Base-by-base conservation (phyloP, 2,329 filamentous ascomycete species). In the Stagonosporopsis tanaceti region DNA sequence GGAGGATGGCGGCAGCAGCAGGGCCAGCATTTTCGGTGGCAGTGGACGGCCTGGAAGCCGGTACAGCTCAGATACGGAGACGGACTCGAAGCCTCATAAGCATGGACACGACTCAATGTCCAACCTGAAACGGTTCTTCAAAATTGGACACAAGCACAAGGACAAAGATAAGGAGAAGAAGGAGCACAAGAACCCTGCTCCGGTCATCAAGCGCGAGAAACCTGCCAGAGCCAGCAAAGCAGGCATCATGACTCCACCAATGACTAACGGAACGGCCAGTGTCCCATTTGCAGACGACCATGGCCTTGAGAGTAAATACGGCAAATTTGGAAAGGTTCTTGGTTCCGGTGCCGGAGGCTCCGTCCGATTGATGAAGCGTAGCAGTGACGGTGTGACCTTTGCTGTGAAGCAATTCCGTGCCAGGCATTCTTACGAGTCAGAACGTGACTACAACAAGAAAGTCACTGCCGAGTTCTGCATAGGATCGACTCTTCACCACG, bases 401-500 rank as follows among this genome's bases (percentile, higher is more conserved):
- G 95, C 95, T 1, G 95, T 98, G 50, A 99, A 99, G 78, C 94
- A 99, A 73, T 99, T 99, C 78, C 85, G 95, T 50, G 88, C 94
- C 52, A 87, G 92, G 32, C 94, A 99, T 77, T 88, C 90, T 0
- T 97, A 97, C 78, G 95, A 99, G 78, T 92, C 89, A 1, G 91
- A 97, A 73, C 92, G 91, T 70, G 95, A 98, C 66, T 99, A 99
- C 72, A 92, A 93, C 66, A 99, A 99, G 79, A 99, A 99, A 76
- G 88, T 99, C 44, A 99, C 95, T 0, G 94, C 95, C 2, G 95
- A 99, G 73, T 99, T 99, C 77, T 99, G 95, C 74, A 94, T 99
- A 66, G 95, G 95, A 12, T 98, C 94, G 2, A 97, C 95, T 0
- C 82, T 99, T 35, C 95, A 98, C 70, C 95, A 99, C 70, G 94